Evolutionary conservation across 257 asterid genomes (phyloP).

Genomic region (Fraxinus excelsior): DNA sequence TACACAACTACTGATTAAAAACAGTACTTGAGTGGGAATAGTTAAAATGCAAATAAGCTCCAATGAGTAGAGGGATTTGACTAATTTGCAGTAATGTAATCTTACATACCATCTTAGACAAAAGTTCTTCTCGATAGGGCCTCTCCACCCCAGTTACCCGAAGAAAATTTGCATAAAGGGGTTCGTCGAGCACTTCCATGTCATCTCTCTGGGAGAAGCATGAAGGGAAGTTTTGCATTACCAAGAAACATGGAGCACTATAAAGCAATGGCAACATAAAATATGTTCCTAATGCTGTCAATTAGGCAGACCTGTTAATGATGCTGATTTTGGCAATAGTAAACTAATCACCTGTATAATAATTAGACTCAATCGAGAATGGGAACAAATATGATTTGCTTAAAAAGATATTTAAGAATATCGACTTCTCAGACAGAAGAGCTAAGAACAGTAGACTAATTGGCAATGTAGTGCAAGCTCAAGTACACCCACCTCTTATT

Average conservation of each 20-base stretch:
- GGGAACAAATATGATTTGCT: background rate
- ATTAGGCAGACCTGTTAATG: background rate
- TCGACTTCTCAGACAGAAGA: background rate
- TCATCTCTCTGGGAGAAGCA: conserved; percentile 69
- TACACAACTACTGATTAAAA: conserved; percentile 5
- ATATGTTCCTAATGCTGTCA: background rate
- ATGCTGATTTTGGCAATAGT: background rate
- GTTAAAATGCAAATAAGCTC: background rate
- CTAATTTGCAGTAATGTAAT: background rate
- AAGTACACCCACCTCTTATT: background rate
- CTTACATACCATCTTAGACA: conserved; percentile 54
- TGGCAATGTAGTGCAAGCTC: background rate
- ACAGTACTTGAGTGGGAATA: background rate
- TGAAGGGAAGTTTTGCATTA: background rate
- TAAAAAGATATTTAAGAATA: background rate
- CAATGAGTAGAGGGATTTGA: background rate
- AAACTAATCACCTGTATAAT: background rate
- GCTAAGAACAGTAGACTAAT: background rate
- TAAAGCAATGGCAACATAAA: background rate
- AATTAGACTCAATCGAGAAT: background rate
- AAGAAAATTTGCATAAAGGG: conserved; percentile 66
- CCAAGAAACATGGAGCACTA: background rate
- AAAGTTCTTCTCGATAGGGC: conserved; percentile 65
- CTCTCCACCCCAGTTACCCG: conserved; percentile 59
- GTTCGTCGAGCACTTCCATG: conserved; percentile 81